Evolutionary conservation across 805 yeast genomes (phyloP), one percentile per base, ranked within the genome.

Genomic region (Candida coquimbonensis): DNA sequence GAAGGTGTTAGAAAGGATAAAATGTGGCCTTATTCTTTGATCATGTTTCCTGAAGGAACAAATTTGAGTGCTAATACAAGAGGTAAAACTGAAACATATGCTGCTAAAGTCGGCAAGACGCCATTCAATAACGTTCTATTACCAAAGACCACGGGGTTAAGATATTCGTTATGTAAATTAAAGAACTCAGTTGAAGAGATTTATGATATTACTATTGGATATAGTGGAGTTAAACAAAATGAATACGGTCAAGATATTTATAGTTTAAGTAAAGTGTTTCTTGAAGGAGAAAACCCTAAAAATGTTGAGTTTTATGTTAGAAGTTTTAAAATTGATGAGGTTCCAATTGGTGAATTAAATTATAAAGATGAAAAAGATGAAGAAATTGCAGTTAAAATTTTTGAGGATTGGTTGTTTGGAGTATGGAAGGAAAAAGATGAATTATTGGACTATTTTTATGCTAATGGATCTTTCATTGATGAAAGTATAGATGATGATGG

Each of bases 11-110:
- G 54, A 43, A 24, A 44, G 55, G 9, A 56, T 64, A 19, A 65
- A 72, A 53, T 60, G 7, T 74, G 78, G 77, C 82, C 85, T 4
- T 81, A 82, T 51, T 80, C 83, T 72, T 62, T 93, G 39, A 65
- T 90, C 21, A 63, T 93, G 26, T 93, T 84, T 65, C 99, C 99
- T 1, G 99, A 93, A 63, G 99, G 99, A 6, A 93, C 99, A 0
- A 93, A 88, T 48, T 66, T 85, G 45, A 81, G 93, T 35, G 72
- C 70, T 6, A 74, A 77, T 49, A 87, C 96, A 2, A 72, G 78
- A 40, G 65, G 55, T 4, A 75, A 77, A 47, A 78, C 90, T 9
- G 70, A 68, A 16, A 69, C 61, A 8, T 93, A 69, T 64, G 83
- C 88, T 19, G 64, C 61, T 7, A 76, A 80, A 51, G 59, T 71